Evolutionary conservation across 2,329 filamentous ascomycete species (phyloP).

Genomic region (Neonectria magnoliae): DNA sequence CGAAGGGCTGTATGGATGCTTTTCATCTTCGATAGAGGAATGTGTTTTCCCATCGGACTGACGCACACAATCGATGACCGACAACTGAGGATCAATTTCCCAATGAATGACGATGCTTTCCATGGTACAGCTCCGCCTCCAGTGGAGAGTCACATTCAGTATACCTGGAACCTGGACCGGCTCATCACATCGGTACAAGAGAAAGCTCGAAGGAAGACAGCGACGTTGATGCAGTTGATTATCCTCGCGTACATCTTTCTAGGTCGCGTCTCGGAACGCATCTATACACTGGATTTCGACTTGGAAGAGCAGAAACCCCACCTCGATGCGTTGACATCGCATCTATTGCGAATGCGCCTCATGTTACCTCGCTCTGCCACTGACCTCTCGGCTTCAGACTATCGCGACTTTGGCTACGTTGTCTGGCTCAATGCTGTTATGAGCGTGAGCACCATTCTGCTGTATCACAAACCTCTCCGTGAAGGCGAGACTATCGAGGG

Average conservation of each 20-base stretch:
- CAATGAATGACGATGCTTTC: conserved; percentile 35
- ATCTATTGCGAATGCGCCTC: conserved; percentile 32
- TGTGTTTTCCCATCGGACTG: conserved; percentile 40
- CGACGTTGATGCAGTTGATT: conserved; percentile 33
- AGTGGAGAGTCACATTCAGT: neutral
- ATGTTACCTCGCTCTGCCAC: conserved; percentile 37
- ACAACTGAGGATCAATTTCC: conserved; percentile 33
- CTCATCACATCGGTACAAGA: conserved; percentile 31
- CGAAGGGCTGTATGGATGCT: conserved; percentile 37
- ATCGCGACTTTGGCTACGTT: conserved; percentile 27
- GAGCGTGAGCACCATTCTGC: conserved; percentile 30
- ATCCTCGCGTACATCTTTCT: conserved; percentile 35
- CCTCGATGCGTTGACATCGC: conserved; percentile 27
- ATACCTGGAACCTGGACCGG: conserved; percentile 26
- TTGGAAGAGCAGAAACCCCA: conserved; percentile 12
- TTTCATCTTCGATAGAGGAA: conserved; percentile 38
- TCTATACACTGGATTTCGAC: conserved; percentile 28
- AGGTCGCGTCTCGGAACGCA: conserved; percentile 33
- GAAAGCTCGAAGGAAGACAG: conserved; percentile 11
- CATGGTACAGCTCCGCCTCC: conserved; percentile 17
- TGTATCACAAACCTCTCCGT: conserved; percentile 33
- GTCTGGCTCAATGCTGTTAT: conserved; percentile 37
- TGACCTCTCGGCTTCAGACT: conserved; percentile 31
- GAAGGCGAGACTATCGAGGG: conserved; percentile 18
- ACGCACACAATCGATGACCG: conserved; percentile 40